Base-by-base conservation (phyloP, 768 basidiomycete species). In the Pleurotus tuoliensis region DNA sequence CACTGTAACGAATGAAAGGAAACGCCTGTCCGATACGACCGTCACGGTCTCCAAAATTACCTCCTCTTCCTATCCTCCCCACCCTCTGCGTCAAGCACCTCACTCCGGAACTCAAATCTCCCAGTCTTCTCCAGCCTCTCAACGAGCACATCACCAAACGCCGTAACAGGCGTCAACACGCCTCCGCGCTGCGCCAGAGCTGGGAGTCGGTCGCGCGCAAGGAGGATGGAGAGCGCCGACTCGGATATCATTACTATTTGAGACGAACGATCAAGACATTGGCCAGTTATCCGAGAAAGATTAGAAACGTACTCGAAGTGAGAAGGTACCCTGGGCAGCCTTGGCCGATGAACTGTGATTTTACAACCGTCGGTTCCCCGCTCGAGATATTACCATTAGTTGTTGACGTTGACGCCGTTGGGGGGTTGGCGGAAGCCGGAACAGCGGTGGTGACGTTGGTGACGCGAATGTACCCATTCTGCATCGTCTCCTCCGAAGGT, bases 121-220 rank as follows among this genome's bases (percentile, higher is more conserved):
- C 82, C 85, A 6, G 78, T 82, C 18, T 71, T 73, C 58, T 81
- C 77, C 59, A 97, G 67, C 16, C 94, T 77, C 61, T 82, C 78
- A 37, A 94, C 73, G 38, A 95, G 69, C 5, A 83, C 81, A 58
- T 90, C 83, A 13, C 94, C 94, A 56, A 96, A 79, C 1, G 90
- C 94, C 3, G 82, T 84, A 69, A 87, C 82, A 0, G 94, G 87
- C 1, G 95, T 98, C 48, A 97, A 73, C 2, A 94, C 71, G 1
- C 95, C 94, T 11, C 94, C 94, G 46, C 75, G 69, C 48, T 73
- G 75, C 3, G 81, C 86, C 5, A 86, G 67, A 1, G 74, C 61
- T 0, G 92, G 82, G 1, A 94, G 79, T 3, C 72, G 75, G 15
- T 80, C 73, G 25, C 75, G 64, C 11, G 83, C 77, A 2, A 90